A percentile compares a stretch with the other conserved stretches of the same genome.
Evolutionary conservation across 1,284 basidiomycete species (phyloP).

Genomic region (Ustilago crameri): DNA sequence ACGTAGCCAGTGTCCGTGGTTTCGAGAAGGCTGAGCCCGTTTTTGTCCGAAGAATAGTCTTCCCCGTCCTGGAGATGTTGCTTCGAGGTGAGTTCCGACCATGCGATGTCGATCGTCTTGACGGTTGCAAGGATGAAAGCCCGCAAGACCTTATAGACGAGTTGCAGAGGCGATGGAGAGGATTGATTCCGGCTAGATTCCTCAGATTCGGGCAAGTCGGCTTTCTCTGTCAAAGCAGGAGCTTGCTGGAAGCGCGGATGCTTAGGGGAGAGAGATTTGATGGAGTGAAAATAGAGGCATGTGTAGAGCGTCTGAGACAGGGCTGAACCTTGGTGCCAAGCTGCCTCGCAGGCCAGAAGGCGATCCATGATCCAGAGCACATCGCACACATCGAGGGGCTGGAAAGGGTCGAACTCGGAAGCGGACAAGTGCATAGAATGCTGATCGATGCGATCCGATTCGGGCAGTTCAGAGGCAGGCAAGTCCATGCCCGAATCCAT

Average conservation of each 20-base stretch:
- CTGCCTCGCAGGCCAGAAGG: constrained; percentile 82
- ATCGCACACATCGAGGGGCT: constrained; percentile 77
- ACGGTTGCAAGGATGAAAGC: constrained; percentile 78
- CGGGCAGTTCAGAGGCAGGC: constrained; percentile 45
- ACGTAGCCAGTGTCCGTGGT: constrained; percentile 75
- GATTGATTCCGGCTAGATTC: neutral
- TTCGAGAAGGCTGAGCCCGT: constrained; percentile 81
- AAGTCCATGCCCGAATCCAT: constrained; percentile 82
- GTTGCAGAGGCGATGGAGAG: constrained; percentile 69
- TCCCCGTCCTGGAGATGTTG: constrained; percentile 71
- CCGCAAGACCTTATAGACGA: constrained; percentile 76
- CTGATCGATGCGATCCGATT: constrained; percentile 70
- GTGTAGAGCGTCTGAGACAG: constrained; percentile 88
- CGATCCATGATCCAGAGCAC: constrained; percentile 88
- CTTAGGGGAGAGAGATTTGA: constrained; percentile 69
- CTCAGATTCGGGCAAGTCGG: neutral
- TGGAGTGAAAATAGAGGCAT: constrained; percentile 79
- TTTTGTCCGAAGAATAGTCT: constrained; percentile 88
- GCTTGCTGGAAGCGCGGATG: constrained; percentile 67
- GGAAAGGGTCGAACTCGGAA: constrained; percentile 75
- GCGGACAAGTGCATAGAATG: constrained; percentile 41
- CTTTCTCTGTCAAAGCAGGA: constrained; percentile 64
- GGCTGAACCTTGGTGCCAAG: constrained; percentile 85
- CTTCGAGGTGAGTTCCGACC: constrained; percentile 75
- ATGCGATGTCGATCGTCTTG: constrained; percentile 84